Evolutionary conservation across 2,329 filamentous ascomycete species (phyloP), one percentile per base, ranked within the genome.

Genomic region (Ophiosphaerella korrae): DNA sequence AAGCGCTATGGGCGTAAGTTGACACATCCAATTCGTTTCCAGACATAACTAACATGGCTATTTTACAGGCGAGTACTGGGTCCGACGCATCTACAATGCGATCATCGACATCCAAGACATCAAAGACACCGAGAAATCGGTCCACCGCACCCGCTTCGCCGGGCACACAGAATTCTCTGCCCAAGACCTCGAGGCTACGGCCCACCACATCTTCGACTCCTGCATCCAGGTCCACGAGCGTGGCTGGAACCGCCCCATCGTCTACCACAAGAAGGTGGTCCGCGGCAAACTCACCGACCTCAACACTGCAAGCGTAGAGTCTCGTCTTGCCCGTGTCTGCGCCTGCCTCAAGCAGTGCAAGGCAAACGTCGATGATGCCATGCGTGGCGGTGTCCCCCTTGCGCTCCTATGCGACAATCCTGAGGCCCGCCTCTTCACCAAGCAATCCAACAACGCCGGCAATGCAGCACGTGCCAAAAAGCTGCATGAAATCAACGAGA

Each of bases 191-290:
- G 67, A 72, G 31, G 66, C 68, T 24, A 49, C 57, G 0, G 67
- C 67, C 1, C 67, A 71, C 55, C 48, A 65, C 23, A 33, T 71
- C 48, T 71, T 72, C 48, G 68, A 72, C 35, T 29, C 41, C 3
- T 55, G 56, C 7, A 18, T 68, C 13, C 50, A 50, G 0, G 64
- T 70, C 6, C 67, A 72, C 52, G 58, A 62, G 43, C 42, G 46
- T 7, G 68, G 68, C 32, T 71, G 57, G 56, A 57, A 24, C 16
- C 51, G 53, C 2, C 56, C 60, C 0, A 23, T 14, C 0, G 33
- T 66, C 7, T 69, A 70, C 53, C 55, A 68, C 53, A 66, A 64
- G 47, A 46, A 60, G 14, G 54, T 53, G 2, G 53, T 59, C 29
- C 63, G 68, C 24, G 67, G 68, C 16, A 60, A 62, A 41, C 21